Evolutionary conservation across 805 yeast genomes (phyloP).

Genomic region (Wickerhamomyces xylosicus): DNA sequence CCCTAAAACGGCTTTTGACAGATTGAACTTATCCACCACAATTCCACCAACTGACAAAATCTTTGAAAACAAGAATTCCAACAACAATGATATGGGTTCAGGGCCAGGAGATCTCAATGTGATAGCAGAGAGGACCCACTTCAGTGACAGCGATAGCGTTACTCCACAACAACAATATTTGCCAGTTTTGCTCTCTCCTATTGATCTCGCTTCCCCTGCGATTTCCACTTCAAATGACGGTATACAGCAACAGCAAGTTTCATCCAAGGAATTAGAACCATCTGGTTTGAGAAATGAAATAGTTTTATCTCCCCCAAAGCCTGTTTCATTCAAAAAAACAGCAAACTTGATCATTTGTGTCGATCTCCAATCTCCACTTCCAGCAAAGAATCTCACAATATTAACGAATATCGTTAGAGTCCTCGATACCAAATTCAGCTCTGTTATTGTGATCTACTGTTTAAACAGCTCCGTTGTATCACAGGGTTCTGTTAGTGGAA

Average conservation of each 20-base stretch:
- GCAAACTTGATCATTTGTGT: constrained; percentile 9
- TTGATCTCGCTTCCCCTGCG: constrained; percentile 4
- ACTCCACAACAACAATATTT: constrained; percentile 9
- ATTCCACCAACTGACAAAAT: constrained; percentile 10
- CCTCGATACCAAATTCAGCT: constrained; percentile 7
- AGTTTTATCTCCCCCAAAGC: too few relatives aligned
- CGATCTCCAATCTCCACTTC: constrained; percentile 10
- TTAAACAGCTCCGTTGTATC: background rate
- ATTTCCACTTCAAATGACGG: constrained; percentile 6
- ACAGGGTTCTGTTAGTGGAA: background rate
- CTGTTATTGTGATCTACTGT: constrained; percentile 8
- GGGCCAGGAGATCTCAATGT: background rate
- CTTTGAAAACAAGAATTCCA: background rate
- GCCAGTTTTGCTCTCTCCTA: constrained; percentile 16
- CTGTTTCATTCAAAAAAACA: constrained; percentile 7
- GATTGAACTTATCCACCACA: constrained; percentile 22
- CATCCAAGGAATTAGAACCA: too few relatives aligned
- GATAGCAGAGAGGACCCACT: too few relatives aligned
- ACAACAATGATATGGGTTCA: background rate
- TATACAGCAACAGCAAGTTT: too few relatives aligned
- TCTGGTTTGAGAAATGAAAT: too few relatives aligned
- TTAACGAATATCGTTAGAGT: constrained; percentile 16
- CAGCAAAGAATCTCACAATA: constrained; percentile 1
- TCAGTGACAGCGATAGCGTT: too few relatives aligned
- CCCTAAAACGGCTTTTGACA: constrained; percentile 20